Conservation (phyloP, 2,329 filamentous ascomycete genomes). For the Xylaria sp. region DNA sequence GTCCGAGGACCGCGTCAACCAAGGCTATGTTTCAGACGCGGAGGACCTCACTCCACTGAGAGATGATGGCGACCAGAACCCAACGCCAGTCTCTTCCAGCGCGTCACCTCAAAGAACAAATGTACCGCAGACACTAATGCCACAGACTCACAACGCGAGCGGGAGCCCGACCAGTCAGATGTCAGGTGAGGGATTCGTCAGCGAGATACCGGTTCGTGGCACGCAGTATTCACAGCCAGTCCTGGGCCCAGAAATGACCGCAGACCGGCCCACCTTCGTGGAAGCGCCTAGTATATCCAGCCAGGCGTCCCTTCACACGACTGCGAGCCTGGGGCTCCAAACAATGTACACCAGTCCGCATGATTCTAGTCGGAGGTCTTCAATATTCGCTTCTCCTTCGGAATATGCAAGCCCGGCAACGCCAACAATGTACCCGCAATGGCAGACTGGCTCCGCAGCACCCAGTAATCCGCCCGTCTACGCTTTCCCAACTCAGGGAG, state of each 20-base stretch:
- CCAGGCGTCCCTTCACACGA: conserved; percentile 34
- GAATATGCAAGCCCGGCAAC: conserved; percentile 50
- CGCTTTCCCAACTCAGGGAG: conserved; percentile 47
- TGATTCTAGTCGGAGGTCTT: conserved; percentile 49
- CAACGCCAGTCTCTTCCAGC: conserved; percentile 39
- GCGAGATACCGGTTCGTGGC: conserved; percentile 48
- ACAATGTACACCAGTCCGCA: conserved; percentile 52
- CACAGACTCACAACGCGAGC: conserved; percentile 39
- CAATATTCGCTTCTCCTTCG: conserved; percentile 45
- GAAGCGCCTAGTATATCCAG: conserved; percentile 28
- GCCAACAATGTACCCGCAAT: conserved; percentile 46
- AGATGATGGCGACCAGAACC: conserved; percentile 47
- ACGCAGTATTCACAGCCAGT: conserved; percentile 46
- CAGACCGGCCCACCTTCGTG: conserved; percentile 40
- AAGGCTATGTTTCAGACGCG: conserved; percentile 51
- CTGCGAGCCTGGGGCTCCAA: conserved; percentile 42
- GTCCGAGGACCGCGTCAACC: conserved; percentile 54
- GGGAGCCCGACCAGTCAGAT: conserved; percentile 39
- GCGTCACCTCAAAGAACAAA: conserved; percentile 41
- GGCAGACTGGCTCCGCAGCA: conserved; percentile 48
- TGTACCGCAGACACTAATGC: conserved; percentile 40
- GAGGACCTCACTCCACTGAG: conserved; percentile 47
- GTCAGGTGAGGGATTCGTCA: conserved; percentile 21
- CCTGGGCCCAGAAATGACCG: conserved; percentile 45
- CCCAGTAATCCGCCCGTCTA: conserved; percentile 49